Base-by-base conservation (phyloP, 208 protist species). In the Trypanosoma boissoni region DNA sequence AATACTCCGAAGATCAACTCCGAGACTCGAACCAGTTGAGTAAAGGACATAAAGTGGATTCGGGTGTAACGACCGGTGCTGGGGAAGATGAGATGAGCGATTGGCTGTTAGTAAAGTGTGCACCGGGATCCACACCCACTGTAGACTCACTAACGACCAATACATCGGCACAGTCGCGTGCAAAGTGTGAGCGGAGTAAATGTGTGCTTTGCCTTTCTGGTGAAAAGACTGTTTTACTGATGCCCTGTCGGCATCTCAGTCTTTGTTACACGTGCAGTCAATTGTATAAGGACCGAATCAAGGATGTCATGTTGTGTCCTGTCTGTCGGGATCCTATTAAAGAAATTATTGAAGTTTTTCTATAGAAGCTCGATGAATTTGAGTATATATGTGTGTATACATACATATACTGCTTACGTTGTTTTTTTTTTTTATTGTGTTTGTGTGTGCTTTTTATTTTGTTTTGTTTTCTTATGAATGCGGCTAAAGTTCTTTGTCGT, bases 221-320 rank as follows among this genome's bases (percentile, higher is more conserved):
- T 0, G 44, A 62, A n/a, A 67, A 68, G 28, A 61, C 58, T 9
- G 45, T 68, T 14, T 42, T 87, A 26, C 53, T 90, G 51, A 64
- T 83, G 39, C 86, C 86, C n/a, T 93, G 86, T 51, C 50, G 71
- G 4, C 86, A 93, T 58, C 41, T 81, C 7, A 65, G 64, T 10
- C 28, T 87, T 4, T 93, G 86, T 50, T 55, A 41, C 29, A 0
- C 43, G 21, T 92, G 84, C 42, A 76, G 71, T 34, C 56, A 73
- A 32, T 43, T 54, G 6, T 68, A 76, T 39, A 65, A 64, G 29
- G 74, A 76, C 31, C 80, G 81, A 53, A 62, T 68, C 16, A 26
- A 63, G 43, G 76, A 78, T 55, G 72, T 61, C 41, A 63, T 72
- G 34, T 74, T 86, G 32, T 90, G 83, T 31, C 78, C 76, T 0